Percentiles rank a stretch among this genome's conserved stretches.
These are phyloP conservation scores for Nepenthes gracilis DNA, from an alignment of 148 eudicot species.

Conservation along the genomic window DNA sequence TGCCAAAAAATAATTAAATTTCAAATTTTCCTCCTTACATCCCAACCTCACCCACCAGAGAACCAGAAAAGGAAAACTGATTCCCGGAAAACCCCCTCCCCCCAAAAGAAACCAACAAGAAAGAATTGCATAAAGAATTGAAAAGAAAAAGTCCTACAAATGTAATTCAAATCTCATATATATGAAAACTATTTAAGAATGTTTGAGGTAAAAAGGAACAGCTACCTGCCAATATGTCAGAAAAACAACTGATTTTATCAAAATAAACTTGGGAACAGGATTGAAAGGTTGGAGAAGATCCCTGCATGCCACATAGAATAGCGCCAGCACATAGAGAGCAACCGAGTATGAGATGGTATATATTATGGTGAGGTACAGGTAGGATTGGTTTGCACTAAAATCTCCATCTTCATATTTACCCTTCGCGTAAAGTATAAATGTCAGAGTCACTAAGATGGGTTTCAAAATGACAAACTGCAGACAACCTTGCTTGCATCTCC, in stretches of 20 bases:
- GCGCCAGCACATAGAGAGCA: slow-evolving; percentile 86
- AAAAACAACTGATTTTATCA: slow-evolving; percentile 91
- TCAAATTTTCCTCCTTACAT: too few relatives aligned
- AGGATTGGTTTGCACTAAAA: slow-evolving; percentile 77
- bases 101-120: background rate
- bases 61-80: background rate
- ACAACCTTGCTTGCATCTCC: slow-evolving; percentile 96
- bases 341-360: slow-evolving; percentile 80
- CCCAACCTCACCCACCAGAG: background rate
- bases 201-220: background rate
- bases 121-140: background rate
- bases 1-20: too few relatives aligned
- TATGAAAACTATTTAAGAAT: too few relatives aligned
- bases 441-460: slow-evolving; percentile 71
- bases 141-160: too few relatives aligned
- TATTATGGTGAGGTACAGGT: slow-evolving; percentile 84
- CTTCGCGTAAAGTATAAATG: slow-evolving; percentile 75
- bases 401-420: slow-evolving; percentile 90
- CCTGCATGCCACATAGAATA: slow-evolving; percentile 93
- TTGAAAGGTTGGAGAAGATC: slow-evolving; percentile 93
- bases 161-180: too few relatives aligned
- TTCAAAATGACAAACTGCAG: slow-evolving; percentile 96
- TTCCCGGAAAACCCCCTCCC: too few relatives aligned
- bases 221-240: slow-evolving; percentile 98
- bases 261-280: slow-evolving; percentile 93